Percentiles rank a stretch among this genome's conserved stretches.
These are phyloP conservation scores for Coemansia sp. DNA, from an alignment of 192 early-diverging fungal species.

Conservation along the genomic window DNA sequence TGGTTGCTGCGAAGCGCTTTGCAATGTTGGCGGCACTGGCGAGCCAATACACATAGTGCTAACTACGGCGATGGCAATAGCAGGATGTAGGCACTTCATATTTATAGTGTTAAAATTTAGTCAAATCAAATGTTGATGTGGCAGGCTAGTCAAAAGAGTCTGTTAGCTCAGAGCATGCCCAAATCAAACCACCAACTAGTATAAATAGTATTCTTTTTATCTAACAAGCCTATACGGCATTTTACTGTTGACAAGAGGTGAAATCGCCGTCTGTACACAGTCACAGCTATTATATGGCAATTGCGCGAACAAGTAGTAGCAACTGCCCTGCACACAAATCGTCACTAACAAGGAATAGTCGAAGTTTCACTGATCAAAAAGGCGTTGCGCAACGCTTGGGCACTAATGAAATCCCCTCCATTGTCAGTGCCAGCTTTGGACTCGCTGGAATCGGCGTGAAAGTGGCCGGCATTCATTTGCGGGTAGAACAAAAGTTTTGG, in stretches of 20 bases:
- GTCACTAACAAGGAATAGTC: background rate
- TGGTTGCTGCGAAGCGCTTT: background rate
- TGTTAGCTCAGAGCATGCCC: background rate
- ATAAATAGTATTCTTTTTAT: background rate
- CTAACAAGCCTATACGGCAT: background rate
- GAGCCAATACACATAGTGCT: background rate
- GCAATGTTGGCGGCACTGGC: background rate
- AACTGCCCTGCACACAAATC: background rate
- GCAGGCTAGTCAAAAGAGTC: background rate
- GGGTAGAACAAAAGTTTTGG: conserved; percentile 38
- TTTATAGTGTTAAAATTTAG: background rate
- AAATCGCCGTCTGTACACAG: background rate
- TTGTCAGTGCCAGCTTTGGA: background rate
- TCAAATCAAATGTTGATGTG: too few species aligned
- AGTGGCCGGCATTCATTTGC: conserved; percentile 35
- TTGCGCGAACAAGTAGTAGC: background rate
- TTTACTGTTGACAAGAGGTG: background rate
- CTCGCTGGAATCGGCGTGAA: conserved; percentile 17
- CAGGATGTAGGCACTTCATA: background rate
- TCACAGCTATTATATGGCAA: conserved; percentile 2
- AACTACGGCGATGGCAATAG: background rate
- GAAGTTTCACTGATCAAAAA: conserved; percentile 32
- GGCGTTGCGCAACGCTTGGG: conserved; percentile 41
- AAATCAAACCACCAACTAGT: background rate
- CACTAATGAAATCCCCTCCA: conserved; percentile 9